Conservation (phyloP, 106 monocot genomes). For the Phalaenopsis equestris region DNA sequence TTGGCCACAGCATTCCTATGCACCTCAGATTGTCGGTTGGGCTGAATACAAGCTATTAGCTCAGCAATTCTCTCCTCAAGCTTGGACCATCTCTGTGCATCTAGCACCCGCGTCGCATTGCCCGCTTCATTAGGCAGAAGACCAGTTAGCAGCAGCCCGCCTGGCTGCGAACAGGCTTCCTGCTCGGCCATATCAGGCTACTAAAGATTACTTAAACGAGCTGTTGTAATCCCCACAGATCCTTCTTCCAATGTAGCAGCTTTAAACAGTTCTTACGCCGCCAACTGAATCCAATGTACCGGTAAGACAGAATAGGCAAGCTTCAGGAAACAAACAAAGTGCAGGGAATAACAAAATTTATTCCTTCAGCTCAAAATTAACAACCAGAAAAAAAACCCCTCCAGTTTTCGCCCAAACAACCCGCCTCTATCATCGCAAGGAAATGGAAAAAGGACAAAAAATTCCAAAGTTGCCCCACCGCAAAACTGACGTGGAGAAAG, state of each 20-base stretch:
- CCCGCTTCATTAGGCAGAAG: conserved; percentile 35
- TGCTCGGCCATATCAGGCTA: conserved; percentile 52
- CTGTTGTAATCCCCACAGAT: not conserved
- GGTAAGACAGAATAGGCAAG: not conserved
- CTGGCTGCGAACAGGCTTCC: conserved; percentile 19
- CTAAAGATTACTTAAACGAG: not conserved
- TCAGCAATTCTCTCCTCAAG: conserved; percentile 58
- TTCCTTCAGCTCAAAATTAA: not conserved
- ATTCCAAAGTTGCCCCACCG: not conserved
- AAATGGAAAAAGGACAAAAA: not conserved
- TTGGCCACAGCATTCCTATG: conserved; percentile 60
- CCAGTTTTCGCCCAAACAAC: not conserved
- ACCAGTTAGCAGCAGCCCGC: conserved; percentile 38
- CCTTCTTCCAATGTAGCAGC: not conserved
- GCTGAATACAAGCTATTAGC: conserved; percentile 65
- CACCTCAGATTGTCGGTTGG: conserved; percentile 59
- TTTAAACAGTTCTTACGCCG: not conserved
- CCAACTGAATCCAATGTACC: too few relatives aligned
- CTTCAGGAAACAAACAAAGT: not conserved
- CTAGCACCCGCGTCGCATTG: conserved; percentile 36
- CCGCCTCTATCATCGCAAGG: not conserved
- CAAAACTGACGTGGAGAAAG: not conserved
- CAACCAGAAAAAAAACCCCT: not conserved
- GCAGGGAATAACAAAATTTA: not conserved
- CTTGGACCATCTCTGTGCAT: conserved; percentile 48